Conservation (phyloP, 345 rosid species). For the Populus ilicifolia region DNA sequence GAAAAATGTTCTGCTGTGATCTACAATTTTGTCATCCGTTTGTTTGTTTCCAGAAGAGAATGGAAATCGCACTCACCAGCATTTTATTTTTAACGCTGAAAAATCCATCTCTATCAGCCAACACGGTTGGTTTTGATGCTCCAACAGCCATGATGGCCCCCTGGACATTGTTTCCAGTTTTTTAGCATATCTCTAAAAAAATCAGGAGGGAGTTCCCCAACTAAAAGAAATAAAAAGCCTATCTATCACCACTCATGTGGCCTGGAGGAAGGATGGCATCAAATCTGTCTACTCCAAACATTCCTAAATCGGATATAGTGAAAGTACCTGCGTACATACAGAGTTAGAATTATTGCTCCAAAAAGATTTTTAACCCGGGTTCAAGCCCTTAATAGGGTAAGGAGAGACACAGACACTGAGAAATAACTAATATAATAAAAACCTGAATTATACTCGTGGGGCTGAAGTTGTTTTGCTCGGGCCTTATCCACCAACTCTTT, state of each 20-base stretch:
- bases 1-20: not conserved
- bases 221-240: not conserved
- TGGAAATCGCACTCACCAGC: constrained; percentile 55
- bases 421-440: constrained; percentile 3
- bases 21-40: not conserved
- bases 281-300: constrained; percentile 95
- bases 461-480: constrained; percentile 82
- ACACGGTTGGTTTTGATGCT: constrained; percentile 88
- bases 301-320: constrained; percentile 87
- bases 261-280: constrained; percentile 99
- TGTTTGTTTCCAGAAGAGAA: not conserved
- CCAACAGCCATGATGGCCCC: constrained; percentile 99
- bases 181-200: constrained; percentile 7
- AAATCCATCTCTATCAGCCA: constrained; percentile 84
- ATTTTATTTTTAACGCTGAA: constrained; percentile 82
- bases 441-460: constrained; percentile 95
- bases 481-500: constrained; percentile 94
- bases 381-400: not conserved
- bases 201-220: not conserved
- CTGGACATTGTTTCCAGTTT: constrained; percentile 37
- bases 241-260: constrained; percentile 50
- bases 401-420: not conserved
- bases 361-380: not conserved
- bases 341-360: not conserved
- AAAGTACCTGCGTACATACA: constrained; percentile 66